A percentile compares a stretch with the other conserved stretches of the same genome.
phyloP scores from a whole-genome alignment of 148 eudicot genomes.

The Fagopyrum homotropicum region DNA sequence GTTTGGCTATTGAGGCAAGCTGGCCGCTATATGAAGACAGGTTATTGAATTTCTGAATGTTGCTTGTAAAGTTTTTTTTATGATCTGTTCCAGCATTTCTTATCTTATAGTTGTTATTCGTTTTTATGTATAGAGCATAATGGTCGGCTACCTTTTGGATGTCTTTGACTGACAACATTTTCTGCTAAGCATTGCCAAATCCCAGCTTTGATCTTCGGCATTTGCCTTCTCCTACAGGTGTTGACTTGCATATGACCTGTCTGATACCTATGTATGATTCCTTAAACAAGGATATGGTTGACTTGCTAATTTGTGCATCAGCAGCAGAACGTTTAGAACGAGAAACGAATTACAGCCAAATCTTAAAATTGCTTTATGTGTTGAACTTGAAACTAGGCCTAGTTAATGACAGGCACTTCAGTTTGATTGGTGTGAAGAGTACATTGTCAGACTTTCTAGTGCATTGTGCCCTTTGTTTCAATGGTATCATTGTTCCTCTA shows the following conservation, averaged over 20 bases:
- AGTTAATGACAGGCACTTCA: neutral
- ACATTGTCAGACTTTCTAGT: neutral
- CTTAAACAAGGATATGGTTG: neutral
- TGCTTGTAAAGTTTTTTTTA: neutral
- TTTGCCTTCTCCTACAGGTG: neutral
- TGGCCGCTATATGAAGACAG: conserved; percentile 99
- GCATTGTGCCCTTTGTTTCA: neutral
- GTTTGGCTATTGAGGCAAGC: conserved; percentile 99
- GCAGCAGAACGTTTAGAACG: neutral
- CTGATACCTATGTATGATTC: neutral
- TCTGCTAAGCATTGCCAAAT: neutral
- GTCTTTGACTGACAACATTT: conserved; percentile 1
- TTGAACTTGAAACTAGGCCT: neutral
- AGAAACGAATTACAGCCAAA: neutral
- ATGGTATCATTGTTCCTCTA: neutral
- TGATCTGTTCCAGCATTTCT: neutral
- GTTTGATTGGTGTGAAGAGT: neutral
- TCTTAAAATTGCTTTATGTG: neutral
- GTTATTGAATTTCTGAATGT: conserved; percentile 26
- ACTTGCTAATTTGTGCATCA: neutral
- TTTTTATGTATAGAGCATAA: neutral
- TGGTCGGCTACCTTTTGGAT: neutral
- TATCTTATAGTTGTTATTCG: neutral
- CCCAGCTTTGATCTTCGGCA: neutral
- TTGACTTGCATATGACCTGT: conserved; percentile 2